Percentiles rank a stretch among this genome's conserved stretches.
Conservation (phyloP, 805 yeast genomes). For the Zygosaccharomyces pseudorouxii region DNA sequence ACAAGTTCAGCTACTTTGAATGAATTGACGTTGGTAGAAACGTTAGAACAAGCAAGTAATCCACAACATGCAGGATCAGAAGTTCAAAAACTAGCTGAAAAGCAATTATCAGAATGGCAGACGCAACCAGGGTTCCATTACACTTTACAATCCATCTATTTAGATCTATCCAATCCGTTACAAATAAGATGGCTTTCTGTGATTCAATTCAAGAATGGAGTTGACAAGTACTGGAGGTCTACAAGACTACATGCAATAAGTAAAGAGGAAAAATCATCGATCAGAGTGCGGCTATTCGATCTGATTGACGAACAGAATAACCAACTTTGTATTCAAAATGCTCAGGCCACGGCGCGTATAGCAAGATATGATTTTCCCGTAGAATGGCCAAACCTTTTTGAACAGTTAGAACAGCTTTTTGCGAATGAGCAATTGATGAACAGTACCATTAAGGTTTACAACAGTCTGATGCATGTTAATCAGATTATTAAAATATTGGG, state of each 20-base stretch:
- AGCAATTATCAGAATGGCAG: slow-evolving; percentile 68
- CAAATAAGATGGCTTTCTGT: slow-evolving; percentile 82
- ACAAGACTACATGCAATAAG: slow-evolving; percentile 51
- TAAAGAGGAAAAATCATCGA: slow-evolving; percentile 65
- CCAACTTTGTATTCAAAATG: slow-evolving; percentile 76
- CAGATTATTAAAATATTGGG: slow-evolving; percentile 74
- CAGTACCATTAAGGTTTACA: slow-evolving; percentile 53
- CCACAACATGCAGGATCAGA: slow-evolving; percentile 43
- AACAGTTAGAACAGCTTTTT: slow-evolving; percentile 47
- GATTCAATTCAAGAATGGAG: slow-evolving; percentile 83
- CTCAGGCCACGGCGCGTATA: slow-evolving; percentile 74
- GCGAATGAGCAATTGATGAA: slow-evolving; percentile 41
- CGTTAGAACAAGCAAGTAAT: slow-evolving; percentile 47
- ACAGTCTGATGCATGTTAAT: slow-evolving; percentile 61
- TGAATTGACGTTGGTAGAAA: slow-evolving; percentile 34
- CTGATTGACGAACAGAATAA: slow-evolving; percentile 64
- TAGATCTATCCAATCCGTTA: slow-evolving; percentile 52
- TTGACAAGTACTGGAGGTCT: slow-evolving; percentile 80
- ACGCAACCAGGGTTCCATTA: slow-evolving; percentile 53
- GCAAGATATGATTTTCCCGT: slow-evolving; percentile 80
- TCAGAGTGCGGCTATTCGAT: slow-evolving; percentile 54
- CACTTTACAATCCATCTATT: slow-evolving; percentile 55
- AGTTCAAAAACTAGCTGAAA: slow-evolving; percentile 61
- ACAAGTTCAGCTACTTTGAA: slow-evolving; percentile 15
- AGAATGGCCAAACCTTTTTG: slow-evolving; percentile 82